phyloP scores from a whole-genome alignment of 441 rosid genomes.

The Omphalea diandra region DNA sequence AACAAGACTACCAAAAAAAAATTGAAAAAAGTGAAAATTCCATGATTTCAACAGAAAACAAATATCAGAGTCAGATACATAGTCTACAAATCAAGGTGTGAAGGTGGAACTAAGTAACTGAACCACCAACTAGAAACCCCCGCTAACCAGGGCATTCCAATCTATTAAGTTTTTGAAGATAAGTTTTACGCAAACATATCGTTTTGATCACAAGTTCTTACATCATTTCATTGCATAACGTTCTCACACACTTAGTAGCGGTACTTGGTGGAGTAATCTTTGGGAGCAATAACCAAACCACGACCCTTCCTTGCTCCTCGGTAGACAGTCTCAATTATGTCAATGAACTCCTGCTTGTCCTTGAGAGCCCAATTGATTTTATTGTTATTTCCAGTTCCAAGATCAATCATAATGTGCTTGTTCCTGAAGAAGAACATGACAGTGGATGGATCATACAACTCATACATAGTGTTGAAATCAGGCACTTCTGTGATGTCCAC shows the following conservation, averaged over 20 bases:
- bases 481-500: constrained; percentile 93
- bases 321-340: constrained; percentile 78
- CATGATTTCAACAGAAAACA: too few relatives aligned
- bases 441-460: constrained; percentile 87
- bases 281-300: constrained; percentile 93
- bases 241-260: constrained; percentile 51
- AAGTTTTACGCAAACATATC: neutral
- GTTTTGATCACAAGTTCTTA: neutral
- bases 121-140: too few relatives aligned
- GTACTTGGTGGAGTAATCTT: constrained; percentile 95
- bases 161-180: neutral
- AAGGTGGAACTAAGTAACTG: too few relatives aligned
- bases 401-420: constrained; percentile 96
- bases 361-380: constrained; percentile 96
- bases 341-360: constrained; percentile 95
- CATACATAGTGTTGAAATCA: constrained; percentile 95
- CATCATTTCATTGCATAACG: neutral
- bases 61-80: too few relatives aligned
- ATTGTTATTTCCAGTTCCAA: constrained; percentile 96
- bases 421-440: constrained; percentile 99
- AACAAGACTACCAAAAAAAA: too few relatives aligned
- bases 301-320: constrained; percentile 97
- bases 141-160: neutral
- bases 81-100: too few relatives aligned
- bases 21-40: too few relatives aligned